Evolutionary conservation across 208 protist species (phyloP).

Genomic region (Acanthamoeba royreba): DNA sequence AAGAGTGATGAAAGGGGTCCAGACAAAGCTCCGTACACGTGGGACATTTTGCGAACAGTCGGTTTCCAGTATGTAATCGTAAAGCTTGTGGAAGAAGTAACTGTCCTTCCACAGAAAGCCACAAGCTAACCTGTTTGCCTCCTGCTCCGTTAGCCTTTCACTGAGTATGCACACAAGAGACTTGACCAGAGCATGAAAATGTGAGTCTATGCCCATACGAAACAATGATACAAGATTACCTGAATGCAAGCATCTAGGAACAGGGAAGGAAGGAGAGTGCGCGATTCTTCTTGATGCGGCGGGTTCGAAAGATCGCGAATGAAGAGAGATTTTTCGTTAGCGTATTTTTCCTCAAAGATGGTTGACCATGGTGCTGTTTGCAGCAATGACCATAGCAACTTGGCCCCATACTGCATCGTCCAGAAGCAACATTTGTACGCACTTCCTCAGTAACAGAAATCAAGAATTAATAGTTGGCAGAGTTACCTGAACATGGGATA

Average conservation of each 20-base stretch:
- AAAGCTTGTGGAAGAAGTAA: background rate
- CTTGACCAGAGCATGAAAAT: background rate
- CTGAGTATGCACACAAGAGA: background rate
- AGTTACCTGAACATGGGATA: background rate
- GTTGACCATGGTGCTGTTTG: background rate
- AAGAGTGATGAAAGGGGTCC: background rate
- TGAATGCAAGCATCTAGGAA: background rate
- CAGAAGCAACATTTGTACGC: too few species aligned
- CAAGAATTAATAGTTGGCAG: too few species aligned
- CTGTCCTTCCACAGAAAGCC: conserved; percentile 20
- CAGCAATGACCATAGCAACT: background rate
- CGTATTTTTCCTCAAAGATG: background rate
- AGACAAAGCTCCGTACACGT: too few species aligned
- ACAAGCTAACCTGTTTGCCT: background rate
- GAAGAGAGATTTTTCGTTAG: background rate
- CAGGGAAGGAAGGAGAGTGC: background rate
- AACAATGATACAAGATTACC: background rate
- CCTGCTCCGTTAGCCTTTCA: background rate
- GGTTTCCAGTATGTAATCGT: background rate
- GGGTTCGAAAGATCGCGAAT: background rate
- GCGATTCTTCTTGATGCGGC: background rate
- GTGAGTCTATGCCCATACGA: background rate
- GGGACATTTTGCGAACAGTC: background rate
- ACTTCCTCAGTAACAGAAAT: background rate
- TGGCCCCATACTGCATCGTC: background rate